phyloP scores from a whole-genome alignment of 345 rosid species.

The Lepidium africanum region DNA sequence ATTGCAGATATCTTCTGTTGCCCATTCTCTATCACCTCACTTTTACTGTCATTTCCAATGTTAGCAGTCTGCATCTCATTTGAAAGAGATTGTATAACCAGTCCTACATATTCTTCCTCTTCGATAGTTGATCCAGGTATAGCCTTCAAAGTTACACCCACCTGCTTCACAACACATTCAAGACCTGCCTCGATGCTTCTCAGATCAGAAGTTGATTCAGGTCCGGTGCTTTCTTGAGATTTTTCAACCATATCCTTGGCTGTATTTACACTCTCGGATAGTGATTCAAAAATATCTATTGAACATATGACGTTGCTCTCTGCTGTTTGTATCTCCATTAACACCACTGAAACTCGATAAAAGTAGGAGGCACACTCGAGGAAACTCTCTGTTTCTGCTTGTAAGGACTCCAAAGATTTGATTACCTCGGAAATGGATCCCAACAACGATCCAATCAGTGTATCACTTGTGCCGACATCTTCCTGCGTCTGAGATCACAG shows the following conservation, averaged over 20 bases:
- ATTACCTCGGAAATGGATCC: conserved; percentile 47
- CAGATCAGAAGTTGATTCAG: conserved; percentile 34
- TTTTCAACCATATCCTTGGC: conserved; percentile 41
- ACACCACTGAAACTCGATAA: conserved; percentile 48
- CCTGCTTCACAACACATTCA: conserved; percentile 35
- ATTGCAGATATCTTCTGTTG: not conserved
- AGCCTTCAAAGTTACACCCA: conserved; percentile 54
- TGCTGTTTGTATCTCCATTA: conserved; percentile 63
- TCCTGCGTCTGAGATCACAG: conserved; percentile 33
- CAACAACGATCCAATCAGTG: conserved; percentile 36
- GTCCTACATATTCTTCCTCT: conserved; percentile 46
- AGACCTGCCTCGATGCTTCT: conserved; percentile 37
- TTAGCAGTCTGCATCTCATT: conserved; percentile 57
- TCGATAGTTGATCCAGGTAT: conserved; percentile 53
- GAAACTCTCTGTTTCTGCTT: conserved; percentile 38
- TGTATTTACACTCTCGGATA: conserved; percentile 35
- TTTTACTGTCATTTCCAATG: conserved; percentile 25
- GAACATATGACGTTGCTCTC: conserved; percentile 33
- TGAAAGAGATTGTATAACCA: conserved; percentile 50
- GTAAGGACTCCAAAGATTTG: conserved; percentile 32
- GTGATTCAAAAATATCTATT: conserved; percentile 41
- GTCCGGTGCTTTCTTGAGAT: conserved; percentile 18
- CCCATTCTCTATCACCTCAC: conserved; percentile 17
- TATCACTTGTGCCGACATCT: conserved; percentile 22
- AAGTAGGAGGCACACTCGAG: conserved; percentile 52